Evolutionary conservation across 1,139 yeast genomes (phyloP), one percentile per base, ranked within the genome.

Genomic region (Blastobotrys aristatus): DNA sequence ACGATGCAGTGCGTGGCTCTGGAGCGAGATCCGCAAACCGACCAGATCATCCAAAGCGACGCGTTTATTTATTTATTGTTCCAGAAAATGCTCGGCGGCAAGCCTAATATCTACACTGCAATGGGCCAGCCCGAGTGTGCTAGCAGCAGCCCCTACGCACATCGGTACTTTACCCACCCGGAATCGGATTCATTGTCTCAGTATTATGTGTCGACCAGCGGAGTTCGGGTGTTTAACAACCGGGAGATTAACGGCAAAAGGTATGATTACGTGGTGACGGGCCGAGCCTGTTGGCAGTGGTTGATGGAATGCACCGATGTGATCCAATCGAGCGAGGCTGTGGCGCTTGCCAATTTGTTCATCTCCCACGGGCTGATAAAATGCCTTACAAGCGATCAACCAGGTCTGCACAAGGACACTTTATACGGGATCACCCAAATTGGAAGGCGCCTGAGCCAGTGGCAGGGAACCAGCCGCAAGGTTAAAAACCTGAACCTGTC

Each of bases 271-370:
- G 75, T 80, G 47, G 73, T 86, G 51, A 74, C 86, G 1, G 95
- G 97, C 0, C 84, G 85, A 57, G 84, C 95, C 0, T 71, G 84
- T 1, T 74, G 81, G 64, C 96, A 88, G 59, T 92, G 97, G 96
- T 59, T 90, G 16, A 74, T 83, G 76, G 97, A 90, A 54, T 90
- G 97, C 60, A 84, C 96, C 0, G 94, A 87, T 59, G 70, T 82
- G 1, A 65, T 82, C 53, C 72, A 74, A 46, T 63, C 69, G 0
- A 67, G 69, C 2, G 95, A 87, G 53, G 96, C 92, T 0, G 60
- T 70, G 0, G 75, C 75, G 13, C 66, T 90, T 13, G 82, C 84
- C 0, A 70, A 74, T n/a, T 64, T 78, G 32, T 76, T 90, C 53
- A 53, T 83, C 18, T 70, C 67, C 31, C 63, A 71, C 30, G 75